These are phyloP conservation scores for Avena sativa DNA, from an alignment of 176 grass and related monocot species.

Conservation along the genomic window DNA sequence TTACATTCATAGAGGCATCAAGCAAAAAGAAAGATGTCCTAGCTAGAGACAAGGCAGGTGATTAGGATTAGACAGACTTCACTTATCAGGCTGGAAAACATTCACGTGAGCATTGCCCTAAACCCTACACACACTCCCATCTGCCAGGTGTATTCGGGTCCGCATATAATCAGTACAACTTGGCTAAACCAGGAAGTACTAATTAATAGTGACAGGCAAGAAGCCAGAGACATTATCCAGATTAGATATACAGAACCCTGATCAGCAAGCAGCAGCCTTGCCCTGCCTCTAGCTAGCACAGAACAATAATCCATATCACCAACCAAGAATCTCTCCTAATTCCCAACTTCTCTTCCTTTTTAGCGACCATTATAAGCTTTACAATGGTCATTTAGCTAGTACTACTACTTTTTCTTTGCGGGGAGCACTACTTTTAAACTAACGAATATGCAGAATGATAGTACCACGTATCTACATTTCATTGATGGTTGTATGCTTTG, in stretches of 20 bases:
- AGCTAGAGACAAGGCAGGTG: conserved; percentile 19
- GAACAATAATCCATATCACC: conserved; percentile 46
- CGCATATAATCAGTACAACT: conserved; percentile 2
- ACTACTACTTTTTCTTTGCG: not conserved
- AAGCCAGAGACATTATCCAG: conserved; percentile 41
- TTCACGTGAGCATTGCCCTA: not conserved
- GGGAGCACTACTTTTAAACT: not conserved
- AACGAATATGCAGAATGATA: conserved; percentile 15
- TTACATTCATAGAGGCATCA: not conserved
- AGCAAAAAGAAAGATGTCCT: not conserved
- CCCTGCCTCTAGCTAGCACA: conserved; percentile 27
- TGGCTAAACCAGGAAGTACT: conserved; percentile 43
- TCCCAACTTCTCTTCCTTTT: conserved; percentile 33
- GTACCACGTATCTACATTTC: conserved; percentile 20
- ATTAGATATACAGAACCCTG: conserved; percentile 41
- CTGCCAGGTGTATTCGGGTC: conserved; percentile 8
- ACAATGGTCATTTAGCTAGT: conserved; percentile 16
- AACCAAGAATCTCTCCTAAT: conserved; percentile 32
- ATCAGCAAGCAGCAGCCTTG: conserved; percentile 29
- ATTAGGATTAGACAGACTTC: not conserved
- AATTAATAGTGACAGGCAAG: conserved; percentile 30
- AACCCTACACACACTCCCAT: not conserved
- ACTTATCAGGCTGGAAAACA: not conserved
- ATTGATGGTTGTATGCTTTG: conserved; percentile 47
- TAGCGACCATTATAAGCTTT: conserved; percentile 38